Evolutionary conservation across 2,329 filamentous ascomycete species (phyloP).

Genomic region (Fusarium caatingaense): DNA sequence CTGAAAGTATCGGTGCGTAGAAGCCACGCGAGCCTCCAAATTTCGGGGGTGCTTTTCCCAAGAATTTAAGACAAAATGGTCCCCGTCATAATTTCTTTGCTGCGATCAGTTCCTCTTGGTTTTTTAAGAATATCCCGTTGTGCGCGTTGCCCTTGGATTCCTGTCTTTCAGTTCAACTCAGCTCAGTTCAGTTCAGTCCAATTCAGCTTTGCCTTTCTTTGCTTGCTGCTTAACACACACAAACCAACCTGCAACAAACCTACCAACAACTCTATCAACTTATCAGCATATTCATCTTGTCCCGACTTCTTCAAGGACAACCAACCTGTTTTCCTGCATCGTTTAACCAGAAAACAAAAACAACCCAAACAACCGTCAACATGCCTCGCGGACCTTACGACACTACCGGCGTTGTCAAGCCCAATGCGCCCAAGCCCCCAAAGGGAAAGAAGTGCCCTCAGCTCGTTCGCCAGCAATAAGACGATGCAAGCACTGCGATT

Average conservation of each 20-base stretch:
- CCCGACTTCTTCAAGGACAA: slow-evolving; percentile 19
- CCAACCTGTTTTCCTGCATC: slow-evolving; percentile 15
- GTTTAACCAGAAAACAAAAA: slow-evolving; percentile 1
- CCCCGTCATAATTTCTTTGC: slow-evolving; percentile 37
- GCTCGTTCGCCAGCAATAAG: slow-evolving; percentile 29
- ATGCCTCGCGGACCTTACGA: slow-evolving; percentile 55
- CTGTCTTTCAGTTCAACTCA: slow-evolving; percentile 28
- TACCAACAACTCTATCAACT: slow-evolving; percentile 27
- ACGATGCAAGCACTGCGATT: slow-evolving; percentile 13
- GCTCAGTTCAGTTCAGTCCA: slow-evolving; percentile 1
- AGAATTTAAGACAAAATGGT: slow-evolving; percentile 42
- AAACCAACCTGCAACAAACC: background rate
- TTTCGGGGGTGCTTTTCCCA: slow-evolving; percentile 31
- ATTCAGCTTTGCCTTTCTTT: slow-evolving; percentile 23
- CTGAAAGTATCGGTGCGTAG: slow-evolving; percentile 32
- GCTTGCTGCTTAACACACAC: slow-evolving; percentile 26
- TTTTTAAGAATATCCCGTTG: slow-evolving; percentile 36
- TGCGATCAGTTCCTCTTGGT: slow-evolving; percentile 35
- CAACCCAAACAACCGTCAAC: slow-evolving; percentile 16
- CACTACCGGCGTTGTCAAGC: slow-evolving; percentile 53
- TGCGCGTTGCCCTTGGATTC: slow-evolving; percentile 38
- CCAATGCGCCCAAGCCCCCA: slow-evolving; percentile 51
- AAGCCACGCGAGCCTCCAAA: slow-evolving; percentile 41
- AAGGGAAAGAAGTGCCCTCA: slow-evolving; percentile 44
- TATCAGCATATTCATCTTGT: slow-evolving; percentile 19